A percentile compares a stretch with the other conserved stretches of the same genome.
Evolutionary conservation across 2,329 filamentous ascomycete species (phyloP).

Genomic region (Didymosphaeria variabile): DNA sequence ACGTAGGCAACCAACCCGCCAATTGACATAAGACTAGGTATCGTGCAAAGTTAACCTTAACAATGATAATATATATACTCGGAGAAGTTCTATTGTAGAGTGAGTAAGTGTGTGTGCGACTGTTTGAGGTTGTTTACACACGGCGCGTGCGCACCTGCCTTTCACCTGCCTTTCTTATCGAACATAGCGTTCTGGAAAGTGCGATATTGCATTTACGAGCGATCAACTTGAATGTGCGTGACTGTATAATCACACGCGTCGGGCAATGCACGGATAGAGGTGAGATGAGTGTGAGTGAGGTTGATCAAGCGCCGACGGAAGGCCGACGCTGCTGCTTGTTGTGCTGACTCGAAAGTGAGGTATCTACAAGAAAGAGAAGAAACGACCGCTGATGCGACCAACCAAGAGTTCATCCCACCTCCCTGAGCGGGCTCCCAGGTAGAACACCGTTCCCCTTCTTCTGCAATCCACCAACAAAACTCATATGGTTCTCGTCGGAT

Average conservation of each 20-base stretch:
- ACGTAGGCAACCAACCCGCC: no score
- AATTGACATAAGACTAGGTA: no score
- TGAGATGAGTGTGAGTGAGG: neutral
- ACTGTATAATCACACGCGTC: neutral
- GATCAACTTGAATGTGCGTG: neutral
- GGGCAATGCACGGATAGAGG: neutral
- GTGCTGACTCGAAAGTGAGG: neutral
- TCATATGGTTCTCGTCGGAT: constrained; percentile 29
- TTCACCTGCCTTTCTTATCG: no score
- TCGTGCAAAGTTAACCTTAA: no score
- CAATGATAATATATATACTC: no score
- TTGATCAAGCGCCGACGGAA: neutral
- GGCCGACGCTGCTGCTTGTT: neutral
- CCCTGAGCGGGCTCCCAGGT: constrained; percentile 14
- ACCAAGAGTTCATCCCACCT: constrained; percentile 10
- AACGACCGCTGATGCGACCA: neutral
- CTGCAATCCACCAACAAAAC: constrained; percentile 21
- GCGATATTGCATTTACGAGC: neutral
- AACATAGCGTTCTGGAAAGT: neutral
- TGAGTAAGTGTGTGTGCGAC: no score
- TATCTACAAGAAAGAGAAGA: neutral
- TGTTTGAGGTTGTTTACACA: no score
- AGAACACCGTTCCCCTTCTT: constrained; percentile 31
- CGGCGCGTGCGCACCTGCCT: no score
- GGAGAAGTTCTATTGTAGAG: no score